Conservation (phyloP, 306 rosid genomes). For the Spatholobus suberectus region DNA sequence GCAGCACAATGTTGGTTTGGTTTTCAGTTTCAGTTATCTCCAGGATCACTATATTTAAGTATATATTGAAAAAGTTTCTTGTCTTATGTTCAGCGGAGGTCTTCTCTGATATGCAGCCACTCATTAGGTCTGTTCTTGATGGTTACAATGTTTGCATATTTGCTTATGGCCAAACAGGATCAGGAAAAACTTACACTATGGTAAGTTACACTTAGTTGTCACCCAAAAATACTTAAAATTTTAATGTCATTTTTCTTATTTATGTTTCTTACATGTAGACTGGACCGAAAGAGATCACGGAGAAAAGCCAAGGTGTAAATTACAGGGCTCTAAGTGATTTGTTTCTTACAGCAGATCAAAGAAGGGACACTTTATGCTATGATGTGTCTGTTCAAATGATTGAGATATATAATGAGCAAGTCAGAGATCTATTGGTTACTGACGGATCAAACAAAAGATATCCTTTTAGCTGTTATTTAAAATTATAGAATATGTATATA, state of each 20-base stretch:
- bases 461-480: constrained; percentile 61
- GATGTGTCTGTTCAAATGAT: constrained; percentile 96
- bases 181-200: constrained; percentile 91
- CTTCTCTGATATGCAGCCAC: constrained; percentile 90
- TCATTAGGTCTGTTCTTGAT: constrained; percentile 87
- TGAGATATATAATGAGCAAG: constrained; percentile 98
- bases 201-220: constrained; percentile 49
- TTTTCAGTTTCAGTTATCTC: constrained; percentile 26
- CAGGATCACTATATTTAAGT: constrained; percentile 16
- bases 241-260: constrained; percentile 26
- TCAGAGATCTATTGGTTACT: constrained; percentile 85
- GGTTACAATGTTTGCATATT: constrained; percentile 91
- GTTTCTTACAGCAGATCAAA: constrained; percentile 79
- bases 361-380: constrained; percentile 77
- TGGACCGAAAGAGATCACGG: constrained; percentile 93
- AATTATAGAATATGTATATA: not conserved
- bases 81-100: constrained; percentile 67
- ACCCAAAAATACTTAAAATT: not conserved
- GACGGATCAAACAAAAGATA: constrained; percentile 95
- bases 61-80: not conserved
- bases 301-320: constrained; percentile 91
- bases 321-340: constrained; percentile 93
- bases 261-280: constrained; percentile 50
- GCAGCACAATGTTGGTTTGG: constrained; percentile 77
- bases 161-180: constrained; percentile 95